phyloP scores from a whole-genome alignment of 1,139 yeast species.

The Geotrichum citri-aurantii region DNA sequence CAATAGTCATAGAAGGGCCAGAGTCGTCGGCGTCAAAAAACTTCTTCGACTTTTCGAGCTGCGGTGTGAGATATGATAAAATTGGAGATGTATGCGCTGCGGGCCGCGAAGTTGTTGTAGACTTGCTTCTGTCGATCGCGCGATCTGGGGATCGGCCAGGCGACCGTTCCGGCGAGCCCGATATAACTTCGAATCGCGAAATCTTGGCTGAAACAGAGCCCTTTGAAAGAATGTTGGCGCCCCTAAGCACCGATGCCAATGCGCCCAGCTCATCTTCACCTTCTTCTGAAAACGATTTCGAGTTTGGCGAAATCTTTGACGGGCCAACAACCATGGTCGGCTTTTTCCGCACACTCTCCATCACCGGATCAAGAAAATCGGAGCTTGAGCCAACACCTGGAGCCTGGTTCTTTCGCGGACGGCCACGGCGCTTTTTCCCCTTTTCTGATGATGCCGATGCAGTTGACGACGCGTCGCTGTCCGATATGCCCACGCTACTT shows the following conservation, averaged over 20 bases:
- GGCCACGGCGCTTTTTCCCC: conserved; percentile 3
- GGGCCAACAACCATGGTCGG: conserved; percentile 3
- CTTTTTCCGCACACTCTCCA: not conserved
- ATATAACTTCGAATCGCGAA: conserved; percentile 13
- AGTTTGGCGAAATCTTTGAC: not conserved
- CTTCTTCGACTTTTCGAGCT: not conserved
- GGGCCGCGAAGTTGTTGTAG: not conserved
- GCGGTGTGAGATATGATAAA: not conserved
- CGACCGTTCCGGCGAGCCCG: not conserved
- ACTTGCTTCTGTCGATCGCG: not conserved
- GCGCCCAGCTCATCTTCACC: not conserved
- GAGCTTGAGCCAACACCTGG: not conserved
- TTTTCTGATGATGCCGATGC: not conserved
- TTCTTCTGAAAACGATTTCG: not conserved
- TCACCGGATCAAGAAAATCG: not conserved
- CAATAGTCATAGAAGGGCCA: not conserved
- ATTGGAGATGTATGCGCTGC: not conserved
- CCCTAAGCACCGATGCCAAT: conserved; percentile 1
- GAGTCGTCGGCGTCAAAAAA: not conserved
- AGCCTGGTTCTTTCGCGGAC: conserved; percentile 2
- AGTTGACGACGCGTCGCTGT: conserved; percentile 8
- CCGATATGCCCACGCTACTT: conserved; percentile 5
- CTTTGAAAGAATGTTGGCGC: conserved; percentile 7
- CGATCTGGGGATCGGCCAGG: not conserved
- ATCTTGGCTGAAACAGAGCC: conserved; percentile 13